Conservation (phyloP, 148 eudicot species). For the Chenopodium quinoa region DNA sequence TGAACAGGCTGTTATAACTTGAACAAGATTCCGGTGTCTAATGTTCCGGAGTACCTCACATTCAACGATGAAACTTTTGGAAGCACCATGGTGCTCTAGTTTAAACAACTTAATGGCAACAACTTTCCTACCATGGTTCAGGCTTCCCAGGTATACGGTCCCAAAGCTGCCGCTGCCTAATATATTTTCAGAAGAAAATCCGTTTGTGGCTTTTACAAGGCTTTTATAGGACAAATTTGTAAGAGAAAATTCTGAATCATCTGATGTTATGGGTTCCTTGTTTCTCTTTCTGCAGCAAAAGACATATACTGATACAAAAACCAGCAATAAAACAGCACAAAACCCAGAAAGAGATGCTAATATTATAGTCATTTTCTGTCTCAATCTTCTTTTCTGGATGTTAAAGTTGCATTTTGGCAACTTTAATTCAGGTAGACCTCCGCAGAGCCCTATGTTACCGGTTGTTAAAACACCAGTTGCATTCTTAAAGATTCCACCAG, state of each 20-base stretch:
- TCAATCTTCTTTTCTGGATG: not conserved
- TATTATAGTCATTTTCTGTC: no score
- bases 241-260: not conserved
- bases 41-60: constrained; percentile 17
- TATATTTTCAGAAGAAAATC: constrained; percentile 21
- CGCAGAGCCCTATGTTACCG: constrained; percentile 41
- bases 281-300: not conserved
- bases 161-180: constrained; percentile 36
- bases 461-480: constrained; percentile 25
- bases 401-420: constrained; percentile 28
- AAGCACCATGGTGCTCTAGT: constrained; percentile 14
- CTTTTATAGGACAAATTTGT: constrained; percentile 26
- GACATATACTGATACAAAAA: not conserved
- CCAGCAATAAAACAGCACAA: not conserved
- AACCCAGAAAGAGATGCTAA: not conserved
- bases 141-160: constrained; percentile 30
- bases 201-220: constrained; percentile 34
- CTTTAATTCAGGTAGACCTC: constrained; percentile 35
- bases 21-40: constrained; percentile 28
- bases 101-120: constrained; percentile 29
- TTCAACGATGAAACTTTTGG: constrained; percentile 29
- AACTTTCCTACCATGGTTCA: not conserved
- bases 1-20: constrained; percentile 31
- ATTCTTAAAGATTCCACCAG: constrained; percentile 33
- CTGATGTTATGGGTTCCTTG: not conserved